These are phyloP conservation scores for Xylaria telfairii DNA, from an alignment of 495 filamentous ascomycete species.

Conservation along the genomic window DNA sequence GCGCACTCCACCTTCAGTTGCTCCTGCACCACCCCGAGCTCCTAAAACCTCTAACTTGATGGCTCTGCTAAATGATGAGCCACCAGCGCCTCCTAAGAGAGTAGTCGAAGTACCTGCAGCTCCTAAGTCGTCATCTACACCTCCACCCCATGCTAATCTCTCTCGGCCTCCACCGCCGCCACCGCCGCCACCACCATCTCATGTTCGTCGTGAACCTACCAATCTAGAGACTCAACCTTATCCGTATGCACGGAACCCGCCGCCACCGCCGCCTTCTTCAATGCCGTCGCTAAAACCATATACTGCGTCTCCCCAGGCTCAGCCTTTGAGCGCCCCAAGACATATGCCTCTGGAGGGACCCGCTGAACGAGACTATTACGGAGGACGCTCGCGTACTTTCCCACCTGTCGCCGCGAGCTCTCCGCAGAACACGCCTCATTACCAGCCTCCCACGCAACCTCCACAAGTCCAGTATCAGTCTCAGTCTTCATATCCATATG, in stretches of 20 bases:
- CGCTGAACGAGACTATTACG: conserved; percentile 51
- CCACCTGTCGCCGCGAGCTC: conserved; percentile 42
- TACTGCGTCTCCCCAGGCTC: conserved; percentile 50
- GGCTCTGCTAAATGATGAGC: conserved; percentile 57
- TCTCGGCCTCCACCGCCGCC: conserved; percentile 45
- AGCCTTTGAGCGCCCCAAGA: conserved; percentile 45
- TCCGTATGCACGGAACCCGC: conserved; percentile 42
- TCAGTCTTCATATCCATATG: conserved; percentile 41
- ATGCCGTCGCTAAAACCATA: conserved; percentile 59
- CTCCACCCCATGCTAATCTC: conserved; percentile 49
- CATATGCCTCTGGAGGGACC: conserved; percentile 43
- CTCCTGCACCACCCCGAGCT: conserved; percentile 40
- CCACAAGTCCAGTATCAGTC: conserved; percentile 40
- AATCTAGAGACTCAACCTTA: conserved; percentile 42
- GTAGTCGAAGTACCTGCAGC: conserved; percentile 44
- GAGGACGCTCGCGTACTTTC: conserved; percentile 40
- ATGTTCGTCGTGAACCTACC: conserved; percentile 43
- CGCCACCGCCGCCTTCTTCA: conserved; percentile 41
- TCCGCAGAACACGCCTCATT: conserved; percentile 48
- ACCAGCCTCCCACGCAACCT: conserved; percentile 42
- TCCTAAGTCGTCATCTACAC: conserved; percentile 50
- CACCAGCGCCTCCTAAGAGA: conserved; percentile 50
- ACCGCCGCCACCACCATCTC: conserved; percentile 40
- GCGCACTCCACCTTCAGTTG: conserved; percentile 39
- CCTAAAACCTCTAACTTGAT: conserved; percentile 56